Base-by-base conservation (phyloP, 2,329 filamentous ascomycete genomes). In the Salinomyces thailandicus region DNA sequence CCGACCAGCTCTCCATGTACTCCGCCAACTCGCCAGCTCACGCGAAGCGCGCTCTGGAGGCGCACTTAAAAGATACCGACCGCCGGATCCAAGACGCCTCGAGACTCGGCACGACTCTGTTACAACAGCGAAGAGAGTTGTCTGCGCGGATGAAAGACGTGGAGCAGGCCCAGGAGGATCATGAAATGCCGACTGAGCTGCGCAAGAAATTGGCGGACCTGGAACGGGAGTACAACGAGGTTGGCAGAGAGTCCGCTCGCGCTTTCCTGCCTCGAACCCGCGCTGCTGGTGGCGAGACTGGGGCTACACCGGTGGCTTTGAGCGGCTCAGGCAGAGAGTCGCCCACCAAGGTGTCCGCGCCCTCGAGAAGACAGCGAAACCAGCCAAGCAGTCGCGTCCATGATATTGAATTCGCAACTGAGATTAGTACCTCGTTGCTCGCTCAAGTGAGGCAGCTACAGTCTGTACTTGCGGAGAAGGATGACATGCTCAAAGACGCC, bases 361-460 rank as follows among this genome's bases (percentile, higher is more conserved):
- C 86, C 1, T 57, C 53, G 4, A 77, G 89, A 48, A 91, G 87
- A 58, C 75, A 91, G 56, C 76, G 91, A 38, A 96, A 96, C 50
- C 89, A 95, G 56, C 83, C 85, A 2, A 75, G 81, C 7, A 91
- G 79, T 55, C 79, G 87, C 35, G 80, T 93, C 9, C 86, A 96
- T 57, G 91, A 98, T 54, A 93, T 98, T 55, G 86, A 95, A 51
- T 93, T 98, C 55, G 91, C 89, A n/a, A 87, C 91, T 34, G 89
- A 98, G 57, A 95, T 98, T 52, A 95, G 86, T 55, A 94, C 85
- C 5, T 94, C 86, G 2, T 70, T 98, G 35, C 79, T 98, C 35
- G 79, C 82, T n/a, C 91, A 96, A 63, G 83, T 98, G 34, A 81
- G 91, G 44, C 86, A 91, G 55, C 64, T 98, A 37, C 91, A 98